These are phyloP conservation scores for Canariomyces notabilis DNA, from an alignment of 2,329 filamentous ascomycete genomes.

Conservation along the genomic window DNA sequence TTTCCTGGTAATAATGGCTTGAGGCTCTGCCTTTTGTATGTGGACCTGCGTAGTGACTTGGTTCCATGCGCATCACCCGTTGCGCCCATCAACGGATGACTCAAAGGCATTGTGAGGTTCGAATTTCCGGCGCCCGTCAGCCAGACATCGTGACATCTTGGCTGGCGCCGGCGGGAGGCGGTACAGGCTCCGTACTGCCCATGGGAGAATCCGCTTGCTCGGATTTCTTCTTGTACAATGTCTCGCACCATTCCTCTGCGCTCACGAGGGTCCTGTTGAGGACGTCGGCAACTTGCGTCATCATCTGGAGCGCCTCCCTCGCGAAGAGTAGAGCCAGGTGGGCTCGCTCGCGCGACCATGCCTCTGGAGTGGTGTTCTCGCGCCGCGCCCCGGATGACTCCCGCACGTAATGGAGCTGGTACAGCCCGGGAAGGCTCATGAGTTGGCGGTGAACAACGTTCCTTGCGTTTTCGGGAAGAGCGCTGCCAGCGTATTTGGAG, in stretches of 20 bases:
- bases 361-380: slow-evolving; percentile 37
- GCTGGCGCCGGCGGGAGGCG: neutral
- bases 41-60: too few species aligned
- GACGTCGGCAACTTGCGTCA: slow-evolving; percentile 82
- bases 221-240: slow-evolving; percentile 52
- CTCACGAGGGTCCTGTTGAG: slow-evolving; percentile 85
- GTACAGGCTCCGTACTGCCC: neutral
- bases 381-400: slow-evolving; percentile 26
- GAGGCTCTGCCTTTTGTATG: too few species aligned
- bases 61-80: too few species aligned
- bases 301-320: slow-evolving; percentile 89
- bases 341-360: slow-evolving; percentile 52
- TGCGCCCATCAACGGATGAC: too few species aligned
- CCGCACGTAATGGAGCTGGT: slow-evolving; percentile 60
- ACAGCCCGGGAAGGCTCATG: slow-evolving; percentile 77
- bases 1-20: too few species aligned
- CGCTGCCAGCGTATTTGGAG: slow-evolving; percentile 85
- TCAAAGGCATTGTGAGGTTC: too few species aligned
- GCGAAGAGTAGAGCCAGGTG: slow-evolving; percentile 80
- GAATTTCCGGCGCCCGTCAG: slow-evolving; percentile 1
- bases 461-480: slow-evolving; percentile 81
- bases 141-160: slow-evolving; percentile 14
- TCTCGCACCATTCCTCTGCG: slow-evolving; percentile 86
- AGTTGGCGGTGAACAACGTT: slow-evolving; percentile 79
- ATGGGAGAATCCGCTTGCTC: slow-evolving; percentile 9